Conservation (phyloP, 2,329 filamentous ascomycete species). For the Aspergillus transmontanensis region DNA sequence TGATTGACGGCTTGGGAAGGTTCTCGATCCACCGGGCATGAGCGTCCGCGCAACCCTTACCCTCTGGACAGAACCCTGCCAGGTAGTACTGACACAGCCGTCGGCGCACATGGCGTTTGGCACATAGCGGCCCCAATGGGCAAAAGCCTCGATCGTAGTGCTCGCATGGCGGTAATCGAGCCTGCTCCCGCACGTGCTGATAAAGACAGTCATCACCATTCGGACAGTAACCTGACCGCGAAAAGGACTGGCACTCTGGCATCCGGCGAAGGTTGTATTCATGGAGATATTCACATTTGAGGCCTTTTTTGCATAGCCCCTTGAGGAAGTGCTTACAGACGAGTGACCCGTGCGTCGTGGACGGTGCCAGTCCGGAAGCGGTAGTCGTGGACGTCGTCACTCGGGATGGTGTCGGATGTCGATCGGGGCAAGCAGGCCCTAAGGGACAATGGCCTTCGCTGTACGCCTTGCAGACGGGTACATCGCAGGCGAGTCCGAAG, state of each 20-base stretch:
- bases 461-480: slow-evolving; percentile 84
- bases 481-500: slow-evolving; percentile 76
- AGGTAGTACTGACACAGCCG: slow-evolving; percentile 83
- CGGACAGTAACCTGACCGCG: slow-evolving; percentile 89
- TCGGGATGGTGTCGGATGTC: slow-evolving; percentile 62
- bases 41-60: slow-evolving; percentile 70
- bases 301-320: slow-evolving; percentile 95
- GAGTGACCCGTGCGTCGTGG: slow-evolving; percentile 56
- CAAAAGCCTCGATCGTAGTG: slow-evolving; percentile 97
- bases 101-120: slow-evolving; percentile 84
- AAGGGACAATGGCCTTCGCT: slow-evolving; percentile 83
- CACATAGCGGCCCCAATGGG: slow-evolving; percentile 81
- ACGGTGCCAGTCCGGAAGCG: slow-evolving; percentile 43
- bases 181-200: slow-evolving; percentile 82
- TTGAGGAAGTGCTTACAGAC: slow-evolving; percentile 99
- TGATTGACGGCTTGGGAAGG: slow-evolving; percentile 59
- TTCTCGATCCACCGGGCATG: slow-evolving; percentile 79
- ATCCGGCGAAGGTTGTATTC: slow-evolving; percentile 98
- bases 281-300: slow-evolving; percentile 95
- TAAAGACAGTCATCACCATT: slow-evolving; percentile 97
- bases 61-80: slow-evolving; percentile 92
- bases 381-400: slow-evolving; percentile 48
- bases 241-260: slow-evolving; percentile 97
- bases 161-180: slow-evolving; percentile 77
- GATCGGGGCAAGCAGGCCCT: slow-evolving; percentile 81